Evolutionary conservation across 139 green algal species (phyloP).

Genomic region (Choricystis sp.): DNA sequence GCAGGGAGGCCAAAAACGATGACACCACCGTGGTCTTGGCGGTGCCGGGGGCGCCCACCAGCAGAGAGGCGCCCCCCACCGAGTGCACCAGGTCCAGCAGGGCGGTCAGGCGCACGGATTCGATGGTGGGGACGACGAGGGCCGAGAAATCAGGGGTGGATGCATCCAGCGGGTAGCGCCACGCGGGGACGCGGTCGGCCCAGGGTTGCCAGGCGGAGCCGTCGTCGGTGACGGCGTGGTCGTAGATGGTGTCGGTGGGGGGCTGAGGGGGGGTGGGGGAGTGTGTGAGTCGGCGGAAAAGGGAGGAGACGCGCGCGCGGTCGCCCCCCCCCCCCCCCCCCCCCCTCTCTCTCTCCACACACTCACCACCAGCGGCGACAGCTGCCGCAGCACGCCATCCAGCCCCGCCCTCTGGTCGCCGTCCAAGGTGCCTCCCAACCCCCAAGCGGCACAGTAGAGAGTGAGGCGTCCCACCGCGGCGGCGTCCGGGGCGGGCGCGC

Average conservation of each 20-base stretch:
- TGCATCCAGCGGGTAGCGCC: constrained; percentile 52
- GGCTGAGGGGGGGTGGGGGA: not conserved
- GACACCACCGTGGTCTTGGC: constrained; percentile 78
- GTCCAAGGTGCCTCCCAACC: constrained; percentile 66
- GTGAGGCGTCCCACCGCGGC: constrained; percentile 66
- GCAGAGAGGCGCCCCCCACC: constrained; percentile 33
- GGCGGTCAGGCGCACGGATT: constrained; percentile 66
- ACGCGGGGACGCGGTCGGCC: constrained; percentile 52
- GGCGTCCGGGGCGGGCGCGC: constrained; percentile 9
- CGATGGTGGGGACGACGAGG: constrained; percentile 81
- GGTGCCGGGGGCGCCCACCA: constrained; percentile 79
- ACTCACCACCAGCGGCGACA: constrained; percentile 2
- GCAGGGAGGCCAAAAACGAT: constrained; percentile 17
- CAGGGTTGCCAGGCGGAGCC: constrained; percentile 62
- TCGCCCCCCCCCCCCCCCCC: not conserved
- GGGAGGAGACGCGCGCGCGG: not conserved
- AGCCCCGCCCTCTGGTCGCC: constrained; percentile 50
- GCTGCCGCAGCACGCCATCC: constrained; percentile 38
- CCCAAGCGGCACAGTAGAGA: constrained; percentile 73
- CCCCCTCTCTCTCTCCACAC: not conserved
- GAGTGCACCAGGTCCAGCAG: constrained; percentile 57
- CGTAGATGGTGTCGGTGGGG: constrained; percentile 46
- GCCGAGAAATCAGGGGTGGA: constrained; percentile 58
- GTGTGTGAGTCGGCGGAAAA: not conserved
- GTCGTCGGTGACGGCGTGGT: constrained; percentile 62